Evolutionary conservation across 305 asterid genomes (phyloP).

Genomic region (Solanum hybrid): DNA sequence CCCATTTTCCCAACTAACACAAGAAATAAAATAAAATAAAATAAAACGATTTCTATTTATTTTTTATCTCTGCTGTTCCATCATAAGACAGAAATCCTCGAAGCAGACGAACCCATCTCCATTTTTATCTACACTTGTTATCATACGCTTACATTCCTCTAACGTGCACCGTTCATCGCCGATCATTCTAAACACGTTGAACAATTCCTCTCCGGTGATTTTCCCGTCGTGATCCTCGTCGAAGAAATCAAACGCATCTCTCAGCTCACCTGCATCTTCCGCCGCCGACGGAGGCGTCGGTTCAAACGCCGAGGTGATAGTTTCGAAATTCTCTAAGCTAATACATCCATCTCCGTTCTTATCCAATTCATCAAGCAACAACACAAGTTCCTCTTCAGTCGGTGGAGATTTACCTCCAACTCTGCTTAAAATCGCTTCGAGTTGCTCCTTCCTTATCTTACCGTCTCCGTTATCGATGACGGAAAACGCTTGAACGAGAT

Average conservation of each 20-base stretch:
- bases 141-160: slow-evolving; percentile 86
- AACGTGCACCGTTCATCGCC: slow-evolving; percentile 67
- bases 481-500: slow-evolving; percentile 37
- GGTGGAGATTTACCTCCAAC: slow-evolving; percentile 38
- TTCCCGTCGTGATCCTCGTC: slow-evolving; percentile 73
- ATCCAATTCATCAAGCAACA: slow-evolving; percentile 43
- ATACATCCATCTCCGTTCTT: slow-evolving; percentile 50
- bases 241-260: slow-evolving; percentile 60
- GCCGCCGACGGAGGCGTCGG: slow-evolving; percentile 28
- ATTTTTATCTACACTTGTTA: slow-evolving; percentile 42
- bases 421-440: slow-evolving; percentile 30
- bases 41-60: neutral
- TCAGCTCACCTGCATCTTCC: slow-evolving; percentile 24
- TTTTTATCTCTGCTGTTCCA: neutral
- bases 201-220: slow-evolving; percentile 76
- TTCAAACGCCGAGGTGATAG: slow-evolving; percentile 40
- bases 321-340: slow-evolving; percentile 40
- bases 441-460: slow-evolving; percentile 36
- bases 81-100: neutral
- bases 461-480: slow-evolving; percentile 52
- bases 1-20: neutral
- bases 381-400: slow-evolving; percentile 31
- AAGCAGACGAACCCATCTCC: neutral
- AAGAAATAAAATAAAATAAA: neutral
- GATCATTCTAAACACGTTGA: slow-evolving; percentile 37